Evolutionary conservation across 78 protist genomes (phyloP).

Genomic region (Polysphondylium violaceum): DNA sequence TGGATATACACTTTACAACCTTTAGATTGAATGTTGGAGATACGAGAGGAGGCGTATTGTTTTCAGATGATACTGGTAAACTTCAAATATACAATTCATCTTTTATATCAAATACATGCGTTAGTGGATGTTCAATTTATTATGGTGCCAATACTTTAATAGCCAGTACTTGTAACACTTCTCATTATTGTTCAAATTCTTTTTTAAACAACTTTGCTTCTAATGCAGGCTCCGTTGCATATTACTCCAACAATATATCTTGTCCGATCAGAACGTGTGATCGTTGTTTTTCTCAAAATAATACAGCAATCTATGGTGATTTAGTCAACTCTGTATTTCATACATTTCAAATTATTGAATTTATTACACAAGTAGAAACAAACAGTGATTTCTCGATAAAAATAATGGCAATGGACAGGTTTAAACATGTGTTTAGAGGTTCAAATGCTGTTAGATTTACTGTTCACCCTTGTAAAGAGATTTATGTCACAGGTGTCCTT

Average conservation of each 20-base stretch:
- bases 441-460: too few relatives aligned
- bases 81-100: not conserved
- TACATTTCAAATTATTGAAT: not conserved
- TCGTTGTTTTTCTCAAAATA: not conserved
- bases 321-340: not conserved
- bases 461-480: too few relatives aligned
- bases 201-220: not conserved
- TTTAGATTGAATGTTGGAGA: conserved; percentile 5
- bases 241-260: not conserved
- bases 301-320: not conserved
- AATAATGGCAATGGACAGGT: not conserved
- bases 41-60: not conserved
- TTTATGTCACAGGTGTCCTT: too few relatives aligned
- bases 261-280: not conserved
- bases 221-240: not conserved
- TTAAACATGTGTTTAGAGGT: not conserved
- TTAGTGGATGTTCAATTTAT: not conserved
- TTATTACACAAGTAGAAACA: too few relatives aligned
- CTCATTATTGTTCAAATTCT: not conserved
- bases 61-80: not conserved
- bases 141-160: not conserved
- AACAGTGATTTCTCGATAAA: not conserved
- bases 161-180: not conserved
- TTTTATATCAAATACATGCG: conserved; percentile 15
- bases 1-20: not conserved